These are phyloP conservation scores for Pestalotiopsis sp. DNA, from an alignment of 2,329 filamentous ascomycete species.

Conservation along the genomic window DNA sequence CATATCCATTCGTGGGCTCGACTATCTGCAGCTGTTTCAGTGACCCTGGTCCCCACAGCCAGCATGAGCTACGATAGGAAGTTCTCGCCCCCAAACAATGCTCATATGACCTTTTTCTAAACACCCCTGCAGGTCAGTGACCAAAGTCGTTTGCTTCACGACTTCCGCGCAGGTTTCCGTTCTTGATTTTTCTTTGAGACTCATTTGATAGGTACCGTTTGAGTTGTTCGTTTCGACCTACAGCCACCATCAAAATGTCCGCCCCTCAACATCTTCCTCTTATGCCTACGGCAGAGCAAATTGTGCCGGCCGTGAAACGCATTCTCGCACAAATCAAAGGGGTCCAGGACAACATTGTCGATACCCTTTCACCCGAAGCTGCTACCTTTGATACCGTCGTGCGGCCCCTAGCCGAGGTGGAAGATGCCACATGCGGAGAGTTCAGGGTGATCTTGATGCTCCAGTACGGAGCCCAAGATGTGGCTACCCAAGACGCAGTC, in stretches of 20 bases:
- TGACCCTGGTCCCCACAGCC: no score
- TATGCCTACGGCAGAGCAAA: not conserved
- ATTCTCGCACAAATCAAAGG: not conserved
- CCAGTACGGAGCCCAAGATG: not conserved
- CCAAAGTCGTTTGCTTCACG: no score
- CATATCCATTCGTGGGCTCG: no score
- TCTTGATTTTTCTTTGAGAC: not conserved
- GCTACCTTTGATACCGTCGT: not conserved
- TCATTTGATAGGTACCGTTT: not conserved
- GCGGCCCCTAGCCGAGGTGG: not conserved
- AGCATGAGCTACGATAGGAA: no score
- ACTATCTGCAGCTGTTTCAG: no score
- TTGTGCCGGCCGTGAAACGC: not conserved
- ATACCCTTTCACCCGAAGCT: not conserved
- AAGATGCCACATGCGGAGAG: not conserved
- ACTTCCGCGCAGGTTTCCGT: no score
- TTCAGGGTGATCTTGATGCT: not conserved
- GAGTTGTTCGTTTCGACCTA: not conserved
- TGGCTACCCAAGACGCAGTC: not conserved
- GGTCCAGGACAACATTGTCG: not conserved
- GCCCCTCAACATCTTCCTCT: not conserved
- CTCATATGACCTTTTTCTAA: no score
- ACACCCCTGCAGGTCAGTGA: no score
- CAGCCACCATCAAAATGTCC: not conserved
- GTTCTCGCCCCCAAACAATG: no score